A percentile compares a stretch with the other conserved stretches of the same genome.
These are phyloP conservation scores for Aspergillus vadensis DNA, from an alignment of 2,329 filamentous ascomycete genomes.

Conservation along the genomic window DNA sequence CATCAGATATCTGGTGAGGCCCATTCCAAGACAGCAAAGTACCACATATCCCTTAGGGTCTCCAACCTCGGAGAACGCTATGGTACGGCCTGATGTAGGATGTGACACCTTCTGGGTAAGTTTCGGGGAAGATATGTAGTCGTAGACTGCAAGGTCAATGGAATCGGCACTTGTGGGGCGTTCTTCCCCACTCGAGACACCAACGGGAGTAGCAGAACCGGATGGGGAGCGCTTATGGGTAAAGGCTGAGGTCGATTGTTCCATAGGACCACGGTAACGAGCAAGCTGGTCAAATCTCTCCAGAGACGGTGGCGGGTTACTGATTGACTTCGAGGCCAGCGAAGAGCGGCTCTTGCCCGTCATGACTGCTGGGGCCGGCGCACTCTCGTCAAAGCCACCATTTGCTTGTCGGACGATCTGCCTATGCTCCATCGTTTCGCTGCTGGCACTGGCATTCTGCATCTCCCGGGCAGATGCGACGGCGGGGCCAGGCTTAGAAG, in stretches of 20 bases:
- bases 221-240: constrained; percentile 44
- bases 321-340: constrained; percentile 31
- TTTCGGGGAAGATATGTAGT: constrained; percentile 79
- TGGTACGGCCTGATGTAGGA: constrained; percentile 80
- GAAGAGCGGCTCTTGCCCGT: constrained; percentile 55
- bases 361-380: constrained; percentile 69
- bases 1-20: constrained; percentile 90
- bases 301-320: constrained; percentile 29
- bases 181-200: constrained; percentile 62
- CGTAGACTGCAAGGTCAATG: constrained; percentile 82
- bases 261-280: constrained; percentile 31
- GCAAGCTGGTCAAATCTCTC: constrained; percentile 36
- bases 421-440: constrained; percentile 10
- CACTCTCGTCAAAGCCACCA: constrained; percentile 57
- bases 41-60: constrained; percentile 89
- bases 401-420: constrained; percentile 15
- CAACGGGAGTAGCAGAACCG: constrained; percentile 40
- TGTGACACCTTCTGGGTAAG: constrained; percentile 86
- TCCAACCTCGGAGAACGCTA: constrained; percentile 96
- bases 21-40: constrained; percentile 97
- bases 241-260: constrained; percentile 30
- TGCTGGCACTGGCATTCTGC: constrained; percentile 6
- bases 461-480: constrained; percentile 20
- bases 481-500: constrained; percentile 17
- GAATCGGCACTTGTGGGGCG: constrained; percentile 80